phyloP scores from a whole-genome alignment of 495 filamentous ascomycete genomes.

The Annulohypoxylon nitens region DNA sequence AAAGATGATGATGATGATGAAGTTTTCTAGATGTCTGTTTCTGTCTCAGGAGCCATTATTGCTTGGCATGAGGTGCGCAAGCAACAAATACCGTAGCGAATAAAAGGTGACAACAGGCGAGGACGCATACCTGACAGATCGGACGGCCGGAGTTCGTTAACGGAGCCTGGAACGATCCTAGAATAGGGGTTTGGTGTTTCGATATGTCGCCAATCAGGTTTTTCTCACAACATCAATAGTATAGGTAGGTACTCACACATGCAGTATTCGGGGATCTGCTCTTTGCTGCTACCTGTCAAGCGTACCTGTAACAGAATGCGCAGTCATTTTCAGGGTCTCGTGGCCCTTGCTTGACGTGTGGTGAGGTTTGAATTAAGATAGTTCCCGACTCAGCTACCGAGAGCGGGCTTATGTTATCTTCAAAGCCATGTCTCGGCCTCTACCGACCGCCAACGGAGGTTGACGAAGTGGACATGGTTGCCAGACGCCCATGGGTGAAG shows the following conservation, averaged over 20 bases:
- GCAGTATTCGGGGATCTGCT: constrained; percentile 8
- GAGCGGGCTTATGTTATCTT: neutral
- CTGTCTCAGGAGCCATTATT: constrained; percentile 5
- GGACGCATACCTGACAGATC: constrained; percentile 25
- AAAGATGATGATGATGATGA: constrained; percentile 12
- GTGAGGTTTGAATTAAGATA: constrained; percentile 32
- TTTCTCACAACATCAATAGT: neutral
- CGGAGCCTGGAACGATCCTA: constrained; percentile 20
- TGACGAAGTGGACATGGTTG: neutral
- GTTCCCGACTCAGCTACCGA: constrained; percentile 11
- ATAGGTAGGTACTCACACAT: constrained; percentile 11
- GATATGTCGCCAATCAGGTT: constrained; percentile 18
- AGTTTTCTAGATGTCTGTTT: constrained; percentile 10
- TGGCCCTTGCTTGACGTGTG: constrained; percentile 14
- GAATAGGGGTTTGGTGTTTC: constrained; percentile 22
- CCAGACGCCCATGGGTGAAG: neutral
- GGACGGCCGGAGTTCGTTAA: constrained; percentile 19
- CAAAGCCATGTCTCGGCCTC: constrained; percentile 23
- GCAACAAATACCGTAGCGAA: constrained; percentile 4
- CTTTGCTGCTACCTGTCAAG: neutral
- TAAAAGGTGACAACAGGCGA: constrained; percentile 10
- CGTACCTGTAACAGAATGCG: neutral
- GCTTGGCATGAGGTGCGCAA: neutral
- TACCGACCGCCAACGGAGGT: constrained; percentile 16
- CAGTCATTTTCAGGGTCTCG: constrained; percentile 17